These are phyloP conservation scores for Buxus sempervirens DNA, from an alignment of 164 flowering plant genomes.

Conservation along the genomic window DNA sequence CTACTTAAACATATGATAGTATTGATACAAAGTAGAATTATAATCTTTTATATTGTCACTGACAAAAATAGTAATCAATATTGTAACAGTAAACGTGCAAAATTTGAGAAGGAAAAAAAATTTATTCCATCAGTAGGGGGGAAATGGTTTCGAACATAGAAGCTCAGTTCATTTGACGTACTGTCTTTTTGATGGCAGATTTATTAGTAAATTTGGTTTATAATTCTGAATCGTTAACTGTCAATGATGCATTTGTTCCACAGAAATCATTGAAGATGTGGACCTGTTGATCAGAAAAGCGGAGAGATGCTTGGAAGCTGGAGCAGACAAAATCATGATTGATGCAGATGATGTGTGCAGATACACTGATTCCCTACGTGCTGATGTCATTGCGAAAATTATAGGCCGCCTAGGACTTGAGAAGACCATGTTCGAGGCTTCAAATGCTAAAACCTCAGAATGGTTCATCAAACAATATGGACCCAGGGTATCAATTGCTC, in stretches of 20 bases:
- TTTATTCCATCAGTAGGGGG: too few relatives aligned
- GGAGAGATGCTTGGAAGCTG: conserved; percentile 95
- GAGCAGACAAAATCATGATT: conserved; percentile 96
- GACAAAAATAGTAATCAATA: too few relatives aligned
- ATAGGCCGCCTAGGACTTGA: conserved; percentile 91
- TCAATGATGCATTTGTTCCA: neutral
- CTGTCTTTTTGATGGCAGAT: too few relatives aligned
- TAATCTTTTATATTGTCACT: too few relatives aligned
- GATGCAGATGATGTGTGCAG: conserved; percentile 83
- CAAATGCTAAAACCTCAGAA: conserved; percentile 63
- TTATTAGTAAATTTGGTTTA: too few relatives aligned
- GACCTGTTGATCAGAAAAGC: conserved; percentile 81
- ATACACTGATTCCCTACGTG: conserved; percentile 55
- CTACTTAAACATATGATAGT: too few relatives aligned
- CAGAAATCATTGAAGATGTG: conserved; percentile 86
- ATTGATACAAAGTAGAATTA: too few relatives aligned
- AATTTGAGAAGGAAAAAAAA: too few relatives aligned
- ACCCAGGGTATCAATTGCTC: conserved; percentile 53
- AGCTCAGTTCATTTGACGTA: too few relatives aligned
- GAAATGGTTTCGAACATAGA: too few relatives aligned
- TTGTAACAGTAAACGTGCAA: too few relatives aligned
- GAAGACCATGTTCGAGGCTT: conserved; percentile 92
- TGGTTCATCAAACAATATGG: conserved; percentile 88
- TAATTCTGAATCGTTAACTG: neutral
- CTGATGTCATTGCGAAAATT: conserved; percentile 79